These are phyloP conservation scores for Ogataea salicorniae DNA, from an alignment of 805 yeast genomes.

Conservation along the genomic window DNA sequence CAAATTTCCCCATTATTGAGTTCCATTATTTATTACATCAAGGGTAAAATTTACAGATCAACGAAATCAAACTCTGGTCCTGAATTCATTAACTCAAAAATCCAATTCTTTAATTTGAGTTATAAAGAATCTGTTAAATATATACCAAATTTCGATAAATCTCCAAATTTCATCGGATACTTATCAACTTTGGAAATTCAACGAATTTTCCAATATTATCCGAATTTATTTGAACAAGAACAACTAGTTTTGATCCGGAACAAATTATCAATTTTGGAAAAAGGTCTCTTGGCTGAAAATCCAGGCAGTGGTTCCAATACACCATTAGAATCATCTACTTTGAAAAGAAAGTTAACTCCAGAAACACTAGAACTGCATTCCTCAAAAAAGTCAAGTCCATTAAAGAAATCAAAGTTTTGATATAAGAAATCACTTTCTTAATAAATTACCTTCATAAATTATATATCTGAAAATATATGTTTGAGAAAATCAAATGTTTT, in stretches of 20 bases:
- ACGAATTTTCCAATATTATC: conserved; percentile 5
- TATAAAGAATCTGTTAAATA: conserved; percentile 11
- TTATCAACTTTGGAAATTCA: conserved; percentile 6
- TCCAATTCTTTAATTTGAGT: conserved; percentile 17
- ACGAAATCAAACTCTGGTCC: conserved; percentile 10
- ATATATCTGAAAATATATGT: no score
- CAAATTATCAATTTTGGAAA: not conserved
- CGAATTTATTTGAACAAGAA: conserved; percentile 6
- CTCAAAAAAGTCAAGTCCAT: no score
- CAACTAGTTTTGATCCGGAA: conserved; percentile 3
- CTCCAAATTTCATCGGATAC: conserved; percentile 5
- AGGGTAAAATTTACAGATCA: conserved; percentile 11
- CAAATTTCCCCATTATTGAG: conserved; percentile 23
- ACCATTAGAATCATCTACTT: no score
- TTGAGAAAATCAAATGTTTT: no score
- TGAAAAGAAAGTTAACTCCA: no score
- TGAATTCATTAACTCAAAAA: conserved; percentile 14
- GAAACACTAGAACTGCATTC: no score
- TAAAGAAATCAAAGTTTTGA: no score
- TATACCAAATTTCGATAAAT: not conserved
- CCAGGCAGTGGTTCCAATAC: not conserved
- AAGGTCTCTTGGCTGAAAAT: not conserved
- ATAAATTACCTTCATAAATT: no score
- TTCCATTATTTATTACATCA: conserved; percentile 22
- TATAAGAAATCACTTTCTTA: no score